These are phyloP conservation scores for Adansonia madagascariensis DNA, from an alignment of 441 rosid genomes.

Conservation along the genomic window DNA sequence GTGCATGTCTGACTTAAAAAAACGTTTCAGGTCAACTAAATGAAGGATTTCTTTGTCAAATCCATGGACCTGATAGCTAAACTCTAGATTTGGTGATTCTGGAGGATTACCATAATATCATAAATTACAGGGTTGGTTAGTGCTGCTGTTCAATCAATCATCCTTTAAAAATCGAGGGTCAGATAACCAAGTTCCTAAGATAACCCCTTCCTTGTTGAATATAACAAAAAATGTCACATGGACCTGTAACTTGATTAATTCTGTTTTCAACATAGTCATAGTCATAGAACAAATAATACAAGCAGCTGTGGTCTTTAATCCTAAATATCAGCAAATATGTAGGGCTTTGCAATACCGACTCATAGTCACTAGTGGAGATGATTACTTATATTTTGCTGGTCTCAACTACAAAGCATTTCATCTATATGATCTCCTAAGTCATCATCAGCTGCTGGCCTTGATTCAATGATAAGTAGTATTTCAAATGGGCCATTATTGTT, in stretches of 20 bases:
- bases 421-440: neutral
- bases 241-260: slow-evolving; percentile 2
- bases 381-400: neutral
- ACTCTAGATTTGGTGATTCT: neutral
- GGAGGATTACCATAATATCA: neutral
- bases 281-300: slow-evolving; percentile 5
- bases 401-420: neutral
- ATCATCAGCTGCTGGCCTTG: neutral
- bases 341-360: neutral
- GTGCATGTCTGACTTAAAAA: neutral
- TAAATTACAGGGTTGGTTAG: neutral
- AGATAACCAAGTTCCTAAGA: neutral
- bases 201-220: neutral
- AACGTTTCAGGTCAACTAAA: neutral
- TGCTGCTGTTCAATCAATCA: neutral
- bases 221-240: neutral
- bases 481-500: slow-evolving; percentile 8
- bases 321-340: neutral
- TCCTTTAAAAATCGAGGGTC: neutral
- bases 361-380: neutral
- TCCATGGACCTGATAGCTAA: neutral
- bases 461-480: neutral
- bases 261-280: neutral
- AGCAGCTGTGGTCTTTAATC: neutral
- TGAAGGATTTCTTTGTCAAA: neutral